Conservation (phyloP, 371 early-diverging fungal genomes). For the Rhizomucor miehei region DNA sequence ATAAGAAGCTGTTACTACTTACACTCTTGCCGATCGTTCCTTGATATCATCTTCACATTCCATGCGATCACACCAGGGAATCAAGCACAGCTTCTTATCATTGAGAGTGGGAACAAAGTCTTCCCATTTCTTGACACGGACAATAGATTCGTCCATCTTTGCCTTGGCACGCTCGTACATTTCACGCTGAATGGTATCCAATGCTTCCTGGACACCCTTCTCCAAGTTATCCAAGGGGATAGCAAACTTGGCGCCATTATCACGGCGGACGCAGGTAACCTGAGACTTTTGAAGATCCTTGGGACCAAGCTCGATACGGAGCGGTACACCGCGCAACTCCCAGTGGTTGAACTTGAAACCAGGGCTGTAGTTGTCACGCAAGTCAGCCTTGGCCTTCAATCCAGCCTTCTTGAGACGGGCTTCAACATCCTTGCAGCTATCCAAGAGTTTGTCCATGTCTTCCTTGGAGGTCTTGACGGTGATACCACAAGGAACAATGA, state of each 20-base stretch:
- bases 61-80: conserved; percentile 96
- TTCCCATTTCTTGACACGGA: conserved; percentile 82
- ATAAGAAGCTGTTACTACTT: conserved; percentile 13
- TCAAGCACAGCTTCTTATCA: conserved; percentile 84
- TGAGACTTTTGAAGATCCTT: conserved; percentile 90
- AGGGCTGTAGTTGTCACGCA: conserved; percentile 91
- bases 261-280: conserved; percentile 86
- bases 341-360: conserved; percentile 99
- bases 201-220: conserved; percentile 55
- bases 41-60: conserved; percentile 98
- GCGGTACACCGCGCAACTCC: conserved; percentile 97
- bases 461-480: conserved; percentile 81
- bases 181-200: conserved; percentile 88
- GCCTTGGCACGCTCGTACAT: conserved; percentile 92
- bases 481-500: conserved; percentile 97
- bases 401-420: conserved; percentile 75
- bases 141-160: conserved; percentile 76
- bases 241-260: conserved; percentile 72
- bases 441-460: conserved; percentile 64
- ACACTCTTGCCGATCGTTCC: conserved; percentile 81
- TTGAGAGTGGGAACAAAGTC: conserved; percentile 93
- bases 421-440: conserved; percentile 69
- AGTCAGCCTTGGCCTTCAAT: conserved; percentile 88
- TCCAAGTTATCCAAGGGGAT: conserved; percentile 67
- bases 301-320: conserved; percentile 98